Percentiles rank a stretch among this genome's conserved stretches.
These are phyloP conservation scores for Xylariaceae sp. DNA, from an alignment of 2,329 filamentous ascomycete species.

Conservation along the genomic window DNA sequence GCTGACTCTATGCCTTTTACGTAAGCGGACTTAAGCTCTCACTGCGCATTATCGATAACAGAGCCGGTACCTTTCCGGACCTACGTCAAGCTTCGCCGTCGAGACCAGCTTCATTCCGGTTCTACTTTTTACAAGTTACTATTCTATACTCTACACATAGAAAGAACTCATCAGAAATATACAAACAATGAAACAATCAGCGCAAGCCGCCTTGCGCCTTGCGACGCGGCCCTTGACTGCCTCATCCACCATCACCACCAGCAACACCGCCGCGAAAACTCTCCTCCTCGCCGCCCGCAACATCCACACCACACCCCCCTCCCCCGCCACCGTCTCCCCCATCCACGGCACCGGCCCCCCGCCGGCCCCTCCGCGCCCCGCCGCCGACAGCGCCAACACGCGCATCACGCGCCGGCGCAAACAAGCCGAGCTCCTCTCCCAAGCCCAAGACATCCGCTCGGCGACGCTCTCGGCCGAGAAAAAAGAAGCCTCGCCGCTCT, in stretches of 20 bases:
- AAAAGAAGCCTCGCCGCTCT: conserved; percentile 30
- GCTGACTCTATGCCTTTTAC: neutral
- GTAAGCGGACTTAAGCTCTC: neutral
- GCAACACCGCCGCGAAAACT: neutral
- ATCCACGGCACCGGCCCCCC: conserved; percentile 55
- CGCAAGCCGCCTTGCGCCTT: conserved; percentile 37
- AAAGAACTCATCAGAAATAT: neutral
- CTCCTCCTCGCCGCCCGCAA: conserved; percentile 26
- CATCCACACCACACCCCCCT: conserved; percentile 32
- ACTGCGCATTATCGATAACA: conserved; percentile 7
- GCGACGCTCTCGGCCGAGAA: conserved; percentile 14
- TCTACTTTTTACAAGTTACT: too few relatives aligned
- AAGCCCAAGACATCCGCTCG: conserved; percentile 44
- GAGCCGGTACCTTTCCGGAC: neutral
- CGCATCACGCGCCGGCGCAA: conserved; percentile 47
- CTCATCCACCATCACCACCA: conserved; percentile 19
- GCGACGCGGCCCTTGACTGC: conserved; percentile 25
- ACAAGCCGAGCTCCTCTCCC: conserved; percentile 52
- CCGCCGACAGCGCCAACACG: conserved; percentile 31
- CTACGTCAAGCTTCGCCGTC: neutral
- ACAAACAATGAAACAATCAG: conserved; percentile 38
- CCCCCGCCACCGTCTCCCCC: conserved; percentile 45
- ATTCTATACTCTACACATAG: neutral
- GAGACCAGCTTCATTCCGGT: too few relatives aligned
- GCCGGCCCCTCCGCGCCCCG: conserved; percentile 48